A percentile compares a stretch with the other conserved stretches of the same genome.
phyloP scores from a whole-genome alignment of 2,329 filamentous ascomycete species.

The Eutypella sp. region DNA sequence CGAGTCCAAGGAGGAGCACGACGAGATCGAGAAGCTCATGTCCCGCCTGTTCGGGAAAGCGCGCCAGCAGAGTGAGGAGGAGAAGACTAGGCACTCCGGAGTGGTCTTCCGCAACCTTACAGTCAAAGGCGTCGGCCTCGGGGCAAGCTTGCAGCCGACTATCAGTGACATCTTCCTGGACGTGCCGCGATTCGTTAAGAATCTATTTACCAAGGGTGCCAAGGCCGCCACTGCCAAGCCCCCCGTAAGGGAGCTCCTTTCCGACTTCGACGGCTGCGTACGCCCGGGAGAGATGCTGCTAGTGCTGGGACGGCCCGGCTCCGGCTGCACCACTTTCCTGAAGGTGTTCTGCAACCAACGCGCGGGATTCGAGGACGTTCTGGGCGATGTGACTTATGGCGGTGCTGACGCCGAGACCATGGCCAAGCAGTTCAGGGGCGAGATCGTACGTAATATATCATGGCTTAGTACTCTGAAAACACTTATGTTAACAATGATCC shows the following conservation, averaged over 20 bases:
- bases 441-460: slow-evolving; percentile 61
- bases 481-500: too few species aligned
- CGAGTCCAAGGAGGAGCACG: slow-evolving; percentile 32
- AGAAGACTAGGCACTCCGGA: slow-evolving; percentile 64
- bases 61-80: slow-evolving; percentile 63
- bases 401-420: slow-evolving; percentile 40
- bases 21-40: slow-evolving; percentile 58
- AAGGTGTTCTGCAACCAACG: slow-evolving; percentile 64
- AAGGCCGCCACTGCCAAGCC: slow-evolving; percentile 32
- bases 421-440: slow-evolving; percentile 51
- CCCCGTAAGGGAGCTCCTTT: slow-evolving; percentile 33
- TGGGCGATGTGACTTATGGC: slow-evolving; percentile 62
- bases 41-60: slow-evolving; percentile 66
- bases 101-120: slow-evolving; percentile 67
- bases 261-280: slow-evolving; percentile 44
- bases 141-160: slow-evolving; percentile 48
- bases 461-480: too few species aligned
- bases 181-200: slow-evolving; percentile 21
- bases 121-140: slow-evolving; percentile 64
- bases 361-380: slow-evolving; percentile 56
- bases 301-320: slow-evolving; percentile 45
- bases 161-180: slow-evolving; percentile 32
- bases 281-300: slow-evolving; percentile 42
- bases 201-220: slow-evolving; percentile 20
- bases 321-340: slow-evolving; percentile 47